A percentile compares a stretch with the other conserved stretches of the same genome.
phyloP scores from a whole-genome alignment of 2,329 filamentous ascomycete genomes.

The Alternaria gaisen region DNA sequence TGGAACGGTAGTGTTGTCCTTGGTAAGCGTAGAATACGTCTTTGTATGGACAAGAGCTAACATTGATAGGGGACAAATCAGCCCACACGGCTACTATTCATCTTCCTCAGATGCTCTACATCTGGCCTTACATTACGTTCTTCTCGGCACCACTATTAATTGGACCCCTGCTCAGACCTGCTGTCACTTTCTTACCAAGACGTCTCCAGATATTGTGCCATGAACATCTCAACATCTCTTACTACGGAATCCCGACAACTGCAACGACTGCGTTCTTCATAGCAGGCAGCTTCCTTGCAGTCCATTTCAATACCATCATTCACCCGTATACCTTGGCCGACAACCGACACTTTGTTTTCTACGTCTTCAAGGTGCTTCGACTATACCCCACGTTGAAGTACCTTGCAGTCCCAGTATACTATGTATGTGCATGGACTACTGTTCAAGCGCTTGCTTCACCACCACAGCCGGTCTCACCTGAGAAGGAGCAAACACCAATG shows the following conservation, averaged over 20 bases:
- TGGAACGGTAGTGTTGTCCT: constrained; percentile 95
- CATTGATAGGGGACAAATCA: constrained; percentile 78
- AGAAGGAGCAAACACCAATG: constrained; percentile 1
- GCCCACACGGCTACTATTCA: constrained; percentile 93
- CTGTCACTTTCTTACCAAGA: constrained; percentile 38
- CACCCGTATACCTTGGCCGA: constrained; percentile 97
- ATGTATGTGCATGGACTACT: constrained; percentile 72
- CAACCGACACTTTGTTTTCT: constrained; percentile 97
- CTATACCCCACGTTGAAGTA: constrained; percentile 71
- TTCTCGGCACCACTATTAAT: constrained; percentile 84
- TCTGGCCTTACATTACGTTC: constrained; percentile 89
- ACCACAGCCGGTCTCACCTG: constrained; percentile 30
- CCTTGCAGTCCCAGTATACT: constrained; percentile 73
- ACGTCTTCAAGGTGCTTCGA: constrained; percentile 86
- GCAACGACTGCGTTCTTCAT: constrained; percentile 47
- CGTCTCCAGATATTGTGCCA: constrained; percentile 16
- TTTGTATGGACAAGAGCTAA: constrained; percentile 21
- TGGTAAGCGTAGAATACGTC: constrained; percentile 60
- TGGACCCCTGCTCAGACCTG: constrained; percentile 59
- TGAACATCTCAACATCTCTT: constrained; percentile 12
- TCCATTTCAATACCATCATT: constrained; percentile 88
- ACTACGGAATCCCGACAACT: constrained; percentile 25
- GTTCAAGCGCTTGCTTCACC: constrained; percentile 67
- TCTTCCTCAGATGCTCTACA: constrained; percentile 90
- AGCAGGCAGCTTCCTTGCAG: constrained; percentile 56